Evolutionary conservation across 208 protist species (phyloP), one percentile per base, ranked within the genome.

Genomic region (Trypanosoma caninum): DNA sequence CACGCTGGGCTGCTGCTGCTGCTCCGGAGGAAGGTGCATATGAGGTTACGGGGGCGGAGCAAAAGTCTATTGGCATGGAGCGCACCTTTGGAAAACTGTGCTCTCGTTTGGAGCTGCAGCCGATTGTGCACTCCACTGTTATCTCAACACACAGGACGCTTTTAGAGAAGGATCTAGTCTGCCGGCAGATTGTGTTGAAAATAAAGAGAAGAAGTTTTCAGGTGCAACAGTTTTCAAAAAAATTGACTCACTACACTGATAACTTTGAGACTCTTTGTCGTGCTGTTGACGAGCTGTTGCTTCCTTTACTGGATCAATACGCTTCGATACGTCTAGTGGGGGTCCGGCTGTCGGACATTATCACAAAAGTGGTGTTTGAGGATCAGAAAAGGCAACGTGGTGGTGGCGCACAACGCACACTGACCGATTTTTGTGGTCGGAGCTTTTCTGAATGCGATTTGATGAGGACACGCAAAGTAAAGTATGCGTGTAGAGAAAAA

Each of bases 21-120:
- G 14, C n/a, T n/a, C n/a, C 40, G 40, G 59, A 61, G 3, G 48
- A 61, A 9, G 50, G n/a, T 22, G 9, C 11, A 28, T 34, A 38
- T 28, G 40, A 28, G 20, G 28, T 4, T 4, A 46, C 25, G 33
- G 52, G 62, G 20, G 42, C 59, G 13, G 53, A 52, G 10, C 69
- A 84, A 18, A 90, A 91, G 71, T 92, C 88, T 2, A 65, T 95
- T 40, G 78, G 88, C 0, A 71, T 84, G 11, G 88, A 95, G 59
- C 61, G 59, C 18, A 92, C 88, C 34, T 91, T 95, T 37, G 62
- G 28, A 3, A 61, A 65, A 8, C 68, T 92, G 3, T 59, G 55
- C 45, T 74, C 28, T 31, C 57, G 50, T 9, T 30, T 31, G 18
- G 84, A 87, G 45, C 53, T 95, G 48, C 55, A 82, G 54, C 31